These are phyloP conservation scores for Cladophialophora exuberans DNA, from an alignment of 2,329 filamentous ascomycete genomes.

Conservation along the genomic window DNA sequence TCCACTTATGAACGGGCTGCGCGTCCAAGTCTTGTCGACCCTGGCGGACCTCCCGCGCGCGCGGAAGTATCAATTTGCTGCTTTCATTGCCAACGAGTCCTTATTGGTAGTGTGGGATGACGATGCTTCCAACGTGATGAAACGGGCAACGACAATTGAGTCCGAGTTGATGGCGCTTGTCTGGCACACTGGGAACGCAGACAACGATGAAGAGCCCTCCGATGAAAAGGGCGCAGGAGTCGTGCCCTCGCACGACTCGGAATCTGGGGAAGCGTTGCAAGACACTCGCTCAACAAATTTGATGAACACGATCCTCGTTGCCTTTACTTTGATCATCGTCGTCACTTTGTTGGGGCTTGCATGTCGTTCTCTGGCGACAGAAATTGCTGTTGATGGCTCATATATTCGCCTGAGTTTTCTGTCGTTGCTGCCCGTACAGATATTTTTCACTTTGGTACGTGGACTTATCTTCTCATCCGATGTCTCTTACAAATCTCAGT, in stretches of 20 bases:
- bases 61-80: constrained; percentile 78
- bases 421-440: constrained; percentile 68
- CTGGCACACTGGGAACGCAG: constrained; percentile 63
- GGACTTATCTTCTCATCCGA: constrained; percentile 27
- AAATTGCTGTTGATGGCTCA: constrained; percentile 66
- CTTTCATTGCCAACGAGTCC: constrained; percentile 72
- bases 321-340: constrained; percentile 67
- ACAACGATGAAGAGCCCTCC: constrained; percentile 55
- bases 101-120: constrained; percentile 83
- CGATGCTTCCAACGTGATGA: constrained; percentile 70
- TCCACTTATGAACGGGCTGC: constrained; percentile 74
- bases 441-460: constrained; percentile 72
- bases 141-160: constrained; percentile 72
- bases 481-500: constrained; percentile 43
- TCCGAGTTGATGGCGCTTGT: constrained; percentile 76
- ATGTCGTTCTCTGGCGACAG: constrained; percentile 69
- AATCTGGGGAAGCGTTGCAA: constrained; percentile 68
- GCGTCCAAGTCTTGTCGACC: constrained; percentile 73
- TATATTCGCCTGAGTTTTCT: constrained; percentile 68
- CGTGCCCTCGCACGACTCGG: constrained; percentile 65
- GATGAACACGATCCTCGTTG: constrained; percentile 70
- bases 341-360: constrained; percentile 69
- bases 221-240: constrained; percentile 56
- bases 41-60: constrained; percentile 71
- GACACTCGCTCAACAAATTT: constrained; percentile 70